Percentiles rank a stretch among this genome's conserved stretches.
These are phyloP conservation scores for Pleurotus citrinopileatus DNA, from an alignment of 768 basidiomycete genomes.

Conservation along the genomic window DNA sequence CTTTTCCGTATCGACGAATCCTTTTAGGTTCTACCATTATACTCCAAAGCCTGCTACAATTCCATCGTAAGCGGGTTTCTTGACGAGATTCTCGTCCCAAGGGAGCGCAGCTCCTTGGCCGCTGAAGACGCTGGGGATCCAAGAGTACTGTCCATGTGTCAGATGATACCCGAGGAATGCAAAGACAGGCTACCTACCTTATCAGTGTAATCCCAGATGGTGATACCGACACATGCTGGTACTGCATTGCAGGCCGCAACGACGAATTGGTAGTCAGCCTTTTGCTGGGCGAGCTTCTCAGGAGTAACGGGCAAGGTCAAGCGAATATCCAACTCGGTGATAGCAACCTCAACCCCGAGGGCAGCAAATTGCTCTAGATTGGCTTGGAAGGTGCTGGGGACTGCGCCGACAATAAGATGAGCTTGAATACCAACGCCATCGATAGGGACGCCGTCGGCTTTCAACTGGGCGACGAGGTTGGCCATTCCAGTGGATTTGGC, in stretches of 20 bases:
- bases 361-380: constrained; percentile 52
- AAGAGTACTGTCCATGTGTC: constrained; percentile 32
- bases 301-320: constrained; percentile 52
- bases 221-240: constrained; percentile 39
- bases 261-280: constrained; percentile 54
- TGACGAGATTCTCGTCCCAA: constrained; percentile 32
- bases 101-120: constrained; percentile 37
- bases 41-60: not conserved
- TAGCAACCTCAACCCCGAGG: constrained; percentile 64
- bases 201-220: constrained; percentile 45
- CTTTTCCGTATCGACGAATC: too few relatives aligned
- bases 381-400: constrained; percentile 44
- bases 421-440: constrained; percentile 62
- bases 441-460: constrained; percentile 46
- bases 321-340: constrained; percentile 68
- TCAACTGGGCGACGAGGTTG: constrained; percentile 47
- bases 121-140: constrained; percentile 33
- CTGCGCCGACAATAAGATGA: constrained; percentile 57
- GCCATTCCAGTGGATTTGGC: constrained; percentile 56
- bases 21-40: not conserved
- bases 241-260: constrained; percentile 51
- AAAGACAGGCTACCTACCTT: constrained; percentile 22
- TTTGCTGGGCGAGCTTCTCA: constrained; percentile 49
- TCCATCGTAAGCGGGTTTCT: constrained; percentile 32
- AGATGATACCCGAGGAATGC: not conserved